These are phyloP conservation scores for Hymenoscyphus occultus DNA, from an alignment of 2,329 filamentous ascomycete genomes.

Conservation along the genomic window DNA sequence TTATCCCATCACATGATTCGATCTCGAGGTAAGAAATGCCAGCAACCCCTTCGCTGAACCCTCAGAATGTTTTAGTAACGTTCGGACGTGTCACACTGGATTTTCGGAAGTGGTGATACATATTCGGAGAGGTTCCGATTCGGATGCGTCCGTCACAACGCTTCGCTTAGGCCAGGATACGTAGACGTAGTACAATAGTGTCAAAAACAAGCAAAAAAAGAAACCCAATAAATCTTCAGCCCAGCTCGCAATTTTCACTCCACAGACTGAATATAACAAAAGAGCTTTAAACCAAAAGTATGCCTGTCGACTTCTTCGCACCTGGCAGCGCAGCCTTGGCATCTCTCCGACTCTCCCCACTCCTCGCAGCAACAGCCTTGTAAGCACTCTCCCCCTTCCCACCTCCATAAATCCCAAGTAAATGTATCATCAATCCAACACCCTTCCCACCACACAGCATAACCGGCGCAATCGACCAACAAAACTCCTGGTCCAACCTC, in stretches of 20 bases:
- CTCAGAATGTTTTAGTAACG: background rate
- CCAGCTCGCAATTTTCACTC: background rate
- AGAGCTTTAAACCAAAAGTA: background rate
- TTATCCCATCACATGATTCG: background rate
- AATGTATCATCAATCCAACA: background rate
- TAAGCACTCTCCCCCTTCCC: background rate
- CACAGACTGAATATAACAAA: background rate
- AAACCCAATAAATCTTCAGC: background rate
- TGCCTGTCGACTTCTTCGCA: background rate
- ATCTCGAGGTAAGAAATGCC: background rate
- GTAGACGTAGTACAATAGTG: background rate
- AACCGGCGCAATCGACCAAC: conserved; percentile 5
- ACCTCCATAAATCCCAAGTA: background rate
- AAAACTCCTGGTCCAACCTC: background rate
- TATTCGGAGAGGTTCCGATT: background rate
- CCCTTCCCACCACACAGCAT: background rate
- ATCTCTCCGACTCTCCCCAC: background rate
- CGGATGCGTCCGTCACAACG: background rate
- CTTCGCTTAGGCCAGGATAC: background rate
- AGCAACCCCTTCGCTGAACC: background rate
- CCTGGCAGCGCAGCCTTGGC: background rate
- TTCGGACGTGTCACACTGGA: background rate
- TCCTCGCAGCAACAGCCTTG: background rate
- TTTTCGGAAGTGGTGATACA: background rate
- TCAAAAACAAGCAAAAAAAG: background rate